Base-by-base conservation (phyloP, 1,284 basidiomycete species). In the Hypsizygus ulmarius region DNA sequence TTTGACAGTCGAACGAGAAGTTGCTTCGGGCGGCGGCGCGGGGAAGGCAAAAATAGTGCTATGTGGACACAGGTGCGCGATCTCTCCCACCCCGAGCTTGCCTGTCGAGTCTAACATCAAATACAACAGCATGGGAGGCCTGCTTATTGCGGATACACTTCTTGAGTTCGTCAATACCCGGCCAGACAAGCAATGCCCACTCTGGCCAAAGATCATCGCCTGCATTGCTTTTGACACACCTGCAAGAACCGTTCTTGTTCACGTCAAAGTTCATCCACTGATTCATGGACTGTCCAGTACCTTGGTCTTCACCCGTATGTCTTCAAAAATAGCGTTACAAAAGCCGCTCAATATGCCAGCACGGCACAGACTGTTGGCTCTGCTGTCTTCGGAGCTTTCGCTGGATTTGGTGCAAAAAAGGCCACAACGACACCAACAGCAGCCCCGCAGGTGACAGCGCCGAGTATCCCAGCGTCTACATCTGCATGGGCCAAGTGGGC, bases 171-270 rank as follows among this genome's bases (percentile, higher is more conserved):
- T 82, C 15, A 71, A 74, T 12, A 75, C 83, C 27, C 70, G 83
- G 15, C 78, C 82, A 9, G 84, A 90, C 56, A 67, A 65, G 41
- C 57, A 62, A n/a, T 78, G 81, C 1, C 84, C 86, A 0, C 65
- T 93, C 1, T 94, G 92, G 91, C 92, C 91, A 1, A 81, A 79
- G 40, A 86, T 94, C 39, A 74, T 90, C 30, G 90, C 84, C 5
- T 87, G 86, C 53, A 70, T 92, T 49, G 89, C 94, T 1, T 97
- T 88, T 62, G 95, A 97, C 62, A 96, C 95, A 1, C 95, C 93
- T 5, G 91, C 91, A 67, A 59, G 85, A n/a, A 64, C 39, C 21
- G 10, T 49, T 56, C 39, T 39, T 45, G 16, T 36, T 38, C 28
- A 6, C 12, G 1, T 29, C 10, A 11, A 48, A 40, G 5, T 21